phyloP scores from a whole-genome alignment of 352 stramenopile species.

The Pythium dissotocum region DNA sequence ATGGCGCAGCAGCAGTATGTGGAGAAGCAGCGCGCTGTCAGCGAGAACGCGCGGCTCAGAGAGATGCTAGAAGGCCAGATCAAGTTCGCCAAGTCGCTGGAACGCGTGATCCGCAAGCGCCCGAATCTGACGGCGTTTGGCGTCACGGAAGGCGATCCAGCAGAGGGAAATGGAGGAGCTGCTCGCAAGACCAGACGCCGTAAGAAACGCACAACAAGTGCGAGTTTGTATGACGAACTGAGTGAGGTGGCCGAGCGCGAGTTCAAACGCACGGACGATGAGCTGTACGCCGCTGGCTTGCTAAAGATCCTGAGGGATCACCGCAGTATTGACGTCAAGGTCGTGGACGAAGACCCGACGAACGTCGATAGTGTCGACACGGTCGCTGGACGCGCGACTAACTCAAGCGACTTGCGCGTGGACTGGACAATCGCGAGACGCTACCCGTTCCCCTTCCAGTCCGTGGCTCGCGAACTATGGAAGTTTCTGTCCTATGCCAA shows the following conservation, averaged over 20 bases:
- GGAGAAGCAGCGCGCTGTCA: conserved; percentile 34
- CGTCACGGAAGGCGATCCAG: neutral
- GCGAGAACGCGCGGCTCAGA: conserved; percentile 41
- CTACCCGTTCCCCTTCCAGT: conserved; percentile 38
- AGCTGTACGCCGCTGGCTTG: conserved; percentile 21
- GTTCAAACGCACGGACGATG: conserved; percentile 26
- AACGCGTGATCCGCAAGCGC: conserved; percentile 40
- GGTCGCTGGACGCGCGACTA: neutral
- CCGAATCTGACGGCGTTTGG: conserved; percentile 30
- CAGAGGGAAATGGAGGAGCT: conserved; percentile 8
- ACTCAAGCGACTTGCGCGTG: conserved; percentile 27
- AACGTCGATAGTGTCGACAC: neutral
- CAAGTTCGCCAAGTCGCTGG: conserved; percentile 37
- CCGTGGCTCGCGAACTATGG: conserved; percentile 37
- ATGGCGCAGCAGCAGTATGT: conserved; percentile 41
- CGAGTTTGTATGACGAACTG: conserved; percentile 30
- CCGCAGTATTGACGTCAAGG: conserved; percentile 30
- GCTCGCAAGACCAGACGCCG: neutral
- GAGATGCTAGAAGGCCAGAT: conserved; percentile 35
- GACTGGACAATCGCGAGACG: conserved; percentile 29
- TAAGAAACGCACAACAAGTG: conserved; percentile 7
- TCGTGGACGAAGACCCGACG: conserved; percentile 23
- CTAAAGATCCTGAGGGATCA: conserved; percentile 24
- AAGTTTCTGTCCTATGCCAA: conserved; percentile 30
- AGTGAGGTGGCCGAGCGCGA: conserved; percentile 23